phyloP scores from a whole-genome alignment of 2,329 filamentous ascomycete species.

The Metarhizium anisopliae region DNA sequence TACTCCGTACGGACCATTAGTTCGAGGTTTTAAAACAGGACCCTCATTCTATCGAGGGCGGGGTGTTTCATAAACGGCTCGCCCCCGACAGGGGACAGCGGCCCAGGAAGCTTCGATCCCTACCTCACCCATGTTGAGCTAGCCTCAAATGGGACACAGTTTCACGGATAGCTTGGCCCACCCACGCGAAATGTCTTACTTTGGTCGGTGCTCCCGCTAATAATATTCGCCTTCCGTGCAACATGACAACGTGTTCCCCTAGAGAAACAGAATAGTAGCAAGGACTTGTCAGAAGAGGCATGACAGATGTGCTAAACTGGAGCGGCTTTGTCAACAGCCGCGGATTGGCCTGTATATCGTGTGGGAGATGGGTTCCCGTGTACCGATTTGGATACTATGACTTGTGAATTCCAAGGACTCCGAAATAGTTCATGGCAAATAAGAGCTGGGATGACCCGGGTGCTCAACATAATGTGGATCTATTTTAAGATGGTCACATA shows the following conservation, averaged over 20 bases:
- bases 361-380: too few species aligned
- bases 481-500: not conserved
- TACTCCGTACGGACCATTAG: not conserved
- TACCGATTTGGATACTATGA: too few species aligned
- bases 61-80: conserved; percentile 5
- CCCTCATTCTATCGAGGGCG: not conserved
- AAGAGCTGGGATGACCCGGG: too few species aligned
- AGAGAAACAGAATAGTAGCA: not conserved
- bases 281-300: not conserved
- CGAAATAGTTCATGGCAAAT: too few species aligned
- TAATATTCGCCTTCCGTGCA: not conserved
- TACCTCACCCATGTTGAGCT: not conserved
- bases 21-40: not conserved
- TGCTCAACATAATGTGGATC: not conserved
- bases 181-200: conserved; percentile 3
- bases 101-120: not conserved
- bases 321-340: too few species aligned
- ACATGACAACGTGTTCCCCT: not conserved
- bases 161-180: not conserved
- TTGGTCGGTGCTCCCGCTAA: not conserved
- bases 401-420: too few species aligned
- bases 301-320: too few species aligned
- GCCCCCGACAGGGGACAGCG: conserved; percentile 1
- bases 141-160: not conserved
- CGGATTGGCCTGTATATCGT: too few species aligned